Conservation (phyloP, 352 stramenopile species). For the Phytophthora lateralis region DNA sequence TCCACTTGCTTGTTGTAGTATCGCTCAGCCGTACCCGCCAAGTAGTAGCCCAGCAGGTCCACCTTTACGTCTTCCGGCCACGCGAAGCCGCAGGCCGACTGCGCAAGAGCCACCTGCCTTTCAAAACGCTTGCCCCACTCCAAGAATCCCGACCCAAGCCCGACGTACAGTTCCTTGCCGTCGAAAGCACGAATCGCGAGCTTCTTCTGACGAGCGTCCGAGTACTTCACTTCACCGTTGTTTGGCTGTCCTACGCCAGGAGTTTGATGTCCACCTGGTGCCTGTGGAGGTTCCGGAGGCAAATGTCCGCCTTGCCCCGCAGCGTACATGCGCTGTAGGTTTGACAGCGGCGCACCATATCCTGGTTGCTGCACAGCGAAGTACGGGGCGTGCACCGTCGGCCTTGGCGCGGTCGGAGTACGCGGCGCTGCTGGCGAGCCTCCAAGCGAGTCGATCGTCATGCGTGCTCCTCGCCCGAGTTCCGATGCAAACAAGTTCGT, state of each 20-base stretch:
- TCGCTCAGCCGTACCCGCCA: too few relatives aligned
- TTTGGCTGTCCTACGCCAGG: too few relatives aligned
- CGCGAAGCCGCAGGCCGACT: conserved; percentile 1
- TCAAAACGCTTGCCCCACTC: not conserved
- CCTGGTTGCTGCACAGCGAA: not conserved
- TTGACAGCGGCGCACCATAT: not conserved
- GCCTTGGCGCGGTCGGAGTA: not conserved
- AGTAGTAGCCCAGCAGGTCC: too few relatives aligned
- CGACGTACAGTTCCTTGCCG: conserved; percentile 6
- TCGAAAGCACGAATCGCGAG: not conserved
- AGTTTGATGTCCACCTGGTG: not conserved
- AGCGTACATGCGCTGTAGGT: conserved; percentile 2
- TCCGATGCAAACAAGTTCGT: not conserved
- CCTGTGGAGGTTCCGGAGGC: too few relatives aligned
- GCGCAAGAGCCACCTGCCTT: not conserved
- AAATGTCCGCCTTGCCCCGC: not conserved
- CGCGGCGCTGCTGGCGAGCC: too few relatives aligned
- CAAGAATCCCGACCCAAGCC: not conserved
- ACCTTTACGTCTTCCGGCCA: too few relatives aligned
- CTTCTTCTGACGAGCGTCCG: not conserved
- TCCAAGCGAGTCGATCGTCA: not conserved
- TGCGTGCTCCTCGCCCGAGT: not conserved
- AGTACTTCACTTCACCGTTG: too few relatives aligned
- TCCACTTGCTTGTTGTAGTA: conserved; percentile 2
- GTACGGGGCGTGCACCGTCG: not conserved